Evolutionary conservation across 768 basidiomycete genomes (phyloP).

Genomic region (Tricholomella constricta): DNA sequence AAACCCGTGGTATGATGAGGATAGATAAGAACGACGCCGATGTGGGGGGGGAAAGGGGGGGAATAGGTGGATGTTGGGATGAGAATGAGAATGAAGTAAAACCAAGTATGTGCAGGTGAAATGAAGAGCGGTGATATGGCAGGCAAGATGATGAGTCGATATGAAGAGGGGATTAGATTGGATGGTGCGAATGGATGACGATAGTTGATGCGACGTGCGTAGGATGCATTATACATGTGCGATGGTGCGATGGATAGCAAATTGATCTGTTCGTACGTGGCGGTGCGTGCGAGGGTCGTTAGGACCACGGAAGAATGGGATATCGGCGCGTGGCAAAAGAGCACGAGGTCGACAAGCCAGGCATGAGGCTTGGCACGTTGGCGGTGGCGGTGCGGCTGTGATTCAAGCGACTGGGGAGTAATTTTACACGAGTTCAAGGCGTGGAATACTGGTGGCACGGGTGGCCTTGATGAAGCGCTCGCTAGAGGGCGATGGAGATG

Average conservation of each 20-base stretch:
- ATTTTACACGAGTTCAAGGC: slow-evolving; percentile 25
- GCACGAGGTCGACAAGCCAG: background rate
- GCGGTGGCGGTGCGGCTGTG: slow-evolving; percentile 1
- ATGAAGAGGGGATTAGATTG: background rate
- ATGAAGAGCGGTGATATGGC: background rate
- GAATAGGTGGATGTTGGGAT: no score
- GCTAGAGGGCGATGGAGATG: slow-evolving; percentile 66
- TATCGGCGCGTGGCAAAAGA: background rate
- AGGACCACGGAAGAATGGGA: slow-evolving; percentile 7
- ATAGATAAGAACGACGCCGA: slow-evolving; percentile 9
- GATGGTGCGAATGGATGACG: background rate
- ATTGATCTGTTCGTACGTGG: slow-evolving; percentile 1
- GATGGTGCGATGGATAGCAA: slow-evolving; percentile 16
- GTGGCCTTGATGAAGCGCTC: slow-evolving; percentile 52
- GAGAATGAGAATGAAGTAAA: background rate
- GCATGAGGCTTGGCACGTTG: background rate
- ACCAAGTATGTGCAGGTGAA: slow-evolving; percentile 12
- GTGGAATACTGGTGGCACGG: slow-evolving; percentile 33
- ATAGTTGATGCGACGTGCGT: slow-evolving; percentile 11
- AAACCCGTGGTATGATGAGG: slow-evolving; percentile 4
- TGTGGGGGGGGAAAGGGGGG: background rate
- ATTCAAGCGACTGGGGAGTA: background rate
- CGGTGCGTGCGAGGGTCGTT: slow-evolving; percentile 7
- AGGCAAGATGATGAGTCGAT: background rate
- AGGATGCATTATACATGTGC: slow-evolving; percentile 14